Evolutionary conservation across 805 yeast genomes (phyloP).

Genomic region (Kazachstania taianensis): DNA sequence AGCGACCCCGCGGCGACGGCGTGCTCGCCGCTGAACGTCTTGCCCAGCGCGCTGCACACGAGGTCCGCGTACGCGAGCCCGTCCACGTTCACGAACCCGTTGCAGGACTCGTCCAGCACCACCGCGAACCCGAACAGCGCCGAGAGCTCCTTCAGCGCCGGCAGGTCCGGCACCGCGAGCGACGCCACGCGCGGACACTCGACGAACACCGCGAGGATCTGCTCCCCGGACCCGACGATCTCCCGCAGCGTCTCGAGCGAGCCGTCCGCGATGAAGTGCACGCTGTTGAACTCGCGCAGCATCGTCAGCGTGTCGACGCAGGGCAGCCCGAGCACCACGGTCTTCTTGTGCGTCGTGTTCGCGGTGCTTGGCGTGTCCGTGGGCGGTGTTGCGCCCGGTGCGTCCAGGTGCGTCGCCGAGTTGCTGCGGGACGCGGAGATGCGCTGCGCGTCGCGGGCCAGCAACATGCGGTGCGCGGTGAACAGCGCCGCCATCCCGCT

Average conservation of each 20-base stretch:
- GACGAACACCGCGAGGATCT: conserved; percentile 69
- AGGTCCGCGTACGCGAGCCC: conserved; percentile 78
- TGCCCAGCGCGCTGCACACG: conserved; percentile 78
- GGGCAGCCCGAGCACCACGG: conserved; percentile 94
- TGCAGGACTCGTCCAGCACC: conserved; percentile 90
- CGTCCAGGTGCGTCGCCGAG: conserved; percentile 10
- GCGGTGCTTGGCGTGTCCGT: neutral
- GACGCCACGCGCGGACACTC: conserved; percentile 96
- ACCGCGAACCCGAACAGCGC: conserved; percentile 64
- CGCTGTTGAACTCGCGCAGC: conserved; percentile 85
- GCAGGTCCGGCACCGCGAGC: conserved; percentile 71
- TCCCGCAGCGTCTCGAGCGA: conserved; percentile 51
- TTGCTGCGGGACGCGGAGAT: neutral
- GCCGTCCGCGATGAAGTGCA: conserved; percentile 61
- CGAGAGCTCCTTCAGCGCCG: conserved; percentile 53
- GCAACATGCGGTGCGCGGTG: conserved; percentile 57
- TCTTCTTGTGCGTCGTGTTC: conserved; percentile 33
- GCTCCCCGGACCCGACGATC: conserved; percentile 51
- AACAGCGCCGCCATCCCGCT: conserved; percentile 91
- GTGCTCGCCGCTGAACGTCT: conserved; percentile 74
- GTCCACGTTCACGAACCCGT: conserved; percentile 78
- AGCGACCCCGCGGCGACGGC: conserved; percentile 93
- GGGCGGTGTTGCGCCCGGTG: conserved; percentile 6
- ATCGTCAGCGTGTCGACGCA: conserved; percentile 87
- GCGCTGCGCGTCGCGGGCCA: conserved; percentile 31